Evolutionary conservation across 2,329 filamentous ascomycete genomes (phyloP).

Genomic region (Aureobasidium lini): DNA sequence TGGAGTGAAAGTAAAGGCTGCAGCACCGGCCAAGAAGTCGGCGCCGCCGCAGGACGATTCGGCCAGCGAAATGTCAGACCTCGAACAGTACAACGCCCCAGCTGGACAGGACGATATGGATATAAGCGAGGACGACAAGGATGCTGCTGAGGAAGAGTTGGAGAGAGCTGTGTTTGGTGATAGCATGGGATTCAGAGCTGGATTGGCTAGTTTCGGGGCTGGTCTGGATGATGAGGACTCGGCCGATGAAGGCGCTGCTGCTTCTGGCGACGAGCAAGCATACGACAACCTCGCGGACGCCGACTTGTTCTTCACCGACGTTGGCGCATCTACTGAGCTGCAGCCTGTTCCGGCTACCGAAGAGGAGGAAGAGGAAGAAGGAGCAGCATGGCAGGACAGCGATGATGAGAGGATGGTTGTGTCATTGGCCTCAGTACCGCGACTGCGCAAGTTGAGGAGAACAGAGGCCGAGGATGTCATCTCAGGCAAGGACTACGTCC

Average conservation of each 20-base stretch:
- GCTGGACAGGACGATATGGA: slow-evolving; percentile 11
- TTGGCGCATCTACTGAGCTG: slow-evolving; percentile 42
- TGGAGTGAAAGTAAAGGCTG: background rate
- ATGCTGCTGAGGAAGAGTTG: slow-evolving; percentile 75
- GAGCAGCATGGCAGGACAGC: slow-evolving; percentile 82
- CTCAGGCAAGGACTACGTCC: slow-evolving; percentile 76
- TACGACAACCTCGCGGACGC: slow-evolving; percentile 66
- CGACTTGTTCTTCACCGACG: slow-evolving; percentile 74
- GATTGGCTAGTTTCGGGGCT: slow-evolving; percentile 54
- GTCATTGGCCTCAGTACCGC: slow-evolving; percentile 67
- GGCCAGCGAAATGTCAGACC: slow-evolving; percentile 12
- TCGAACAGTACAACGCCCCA: slow-evolving; percentile 8
- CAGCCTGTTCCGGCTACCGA: slow-evolving; percentile 31
- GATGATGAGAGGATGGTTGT: slow-evolving; percentile 84
- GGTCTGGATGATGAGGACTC: slow-evolving; percentile 39
- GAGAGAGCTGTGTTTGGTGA: slow-evolving; percentile 76
- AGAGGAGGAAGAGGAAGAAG: slow-evolving; percentile 34
- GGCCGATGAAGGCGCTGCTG: slow-evolving; percentile 22
- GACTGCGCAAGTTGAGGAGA: slow-evolving; percentile 73
- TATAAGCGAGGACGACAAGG: slow-evolving; percentile 51
- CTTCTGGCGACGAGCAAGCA: background rate
- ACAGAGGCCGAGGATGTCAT: slow-evolving; percentile 80
- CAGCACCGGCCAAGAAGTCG: background rate
- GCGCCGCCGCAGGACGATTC: slow-evolving; percentile 1
- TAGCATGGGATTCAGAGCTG: slow-evolving; percentile 69